Evolutionary conservation across 176 grass and related monocot genomes (phyloP).

Genomic region (Oryza australiensis): DNA sequence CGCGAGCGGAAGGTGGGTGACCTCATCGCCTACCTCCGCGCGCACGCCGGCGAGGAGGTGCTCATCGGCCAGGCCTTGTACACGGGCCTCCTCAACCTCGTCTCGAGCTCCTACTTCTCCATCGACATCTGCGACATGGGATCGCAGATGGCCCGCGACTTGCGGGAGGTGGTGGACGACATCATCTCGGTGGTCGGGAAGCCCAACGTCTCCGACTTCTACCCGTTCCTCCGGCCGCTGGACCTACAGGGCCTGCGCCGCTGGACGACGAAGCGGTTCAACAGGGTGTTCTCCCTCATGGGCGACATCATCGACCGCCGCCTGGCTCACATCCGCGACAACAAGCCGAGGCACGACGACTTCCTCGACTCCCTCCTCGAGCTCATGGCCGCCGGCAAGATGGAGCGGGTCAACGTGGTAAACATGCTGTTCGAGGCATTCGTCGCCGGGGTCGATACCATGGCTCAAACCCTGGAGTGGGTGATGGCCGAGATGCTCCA

Average conservation of each 20-base stretch:
- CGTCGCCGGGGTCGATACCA: conserved; percentile 35
- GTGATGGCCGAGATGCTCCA: conserved; percentile 53
- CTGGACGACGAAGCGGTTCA: background rate
- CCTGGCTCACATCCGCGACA: background rate
- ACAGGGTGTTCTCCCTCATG: background rate
- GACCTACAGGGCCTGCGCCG: conserved; percentile 47
- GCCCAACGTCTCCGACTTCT: conserved; percentile 48
- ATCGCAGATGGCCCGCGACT: background rate
- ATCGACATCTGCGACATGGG: conserved; percentile 29
- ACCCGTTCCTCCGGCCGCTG: conserved; percentile 35
- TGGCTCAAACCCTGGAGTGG: conserved; percentile 36
- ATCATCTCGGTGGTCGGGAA: background rate
- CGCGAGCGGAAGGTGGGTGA: conserved; percentile 37
- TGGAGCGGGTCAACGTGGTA: background rate
- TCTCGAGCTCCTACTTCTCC: conserved; percentile 33
- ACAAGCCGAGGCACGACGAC: conserved; percentile 6
- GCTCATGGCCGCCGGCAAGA: conserved; percentile 13
- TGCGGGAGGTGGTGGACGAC: conserved; percentile 11
- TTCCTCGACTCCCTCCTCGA: conserved; percentile 47
- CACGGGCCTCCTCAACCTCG: conserved; percentile 36
- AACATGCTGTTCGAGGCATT: conserved; percentile 37
- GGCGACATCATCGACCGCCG: conserved; percentile 20
- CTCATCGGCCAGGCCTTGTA: conserved; percentile 18
- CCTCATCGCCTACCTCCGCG: background rate
- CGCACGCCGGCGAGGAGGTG: background rate